Conservation (phyloP, 129 eudicot genomes). For the Chrysanthemum makinoi region DNA sequence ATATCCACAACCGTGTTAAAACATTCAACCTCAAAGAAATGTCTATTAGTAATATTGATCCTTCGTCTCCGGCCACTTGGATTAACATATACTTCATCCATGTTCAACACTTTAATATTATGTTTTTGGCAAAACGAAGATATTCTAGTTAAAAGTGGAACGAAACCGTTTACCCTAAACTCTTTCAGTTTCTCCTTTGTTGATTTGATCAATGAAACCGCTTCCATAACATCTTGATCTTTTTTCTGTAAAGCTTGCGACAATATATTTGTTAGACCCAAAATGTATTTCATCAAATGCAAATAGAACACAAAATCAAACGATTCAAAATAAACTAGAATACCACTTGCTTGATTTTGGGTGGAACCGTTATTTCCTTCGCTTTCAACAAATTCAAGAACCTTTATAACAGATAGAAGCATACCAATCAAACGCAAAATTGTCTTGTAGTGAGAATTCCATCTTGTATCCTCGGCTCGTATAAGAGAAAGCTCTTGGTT, state of each 20-base stretch:
- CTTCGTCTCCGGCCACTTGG: too few relatives aligned
- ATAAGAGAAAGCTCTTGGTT: too few relatives aligned
- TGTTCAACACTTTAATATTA: background rate
- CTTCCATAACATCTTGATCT: too few relatives aligned
- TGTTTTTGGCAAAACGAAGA: background rate
- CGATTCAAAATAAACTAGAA: background rate
- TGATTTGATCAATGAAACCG: background rate
- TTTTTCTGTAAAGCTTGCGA: background rate
- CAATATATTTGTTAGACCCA: background rate
- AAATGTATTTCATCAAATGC: background rate
- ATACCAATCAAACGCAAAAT: too few relatives aligned
- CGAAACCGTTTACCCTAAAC: background rate
- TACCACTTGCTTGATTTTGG: background rate
- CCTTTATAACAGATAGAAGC: background rate
- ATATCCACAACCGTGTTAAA: too few relatives aligned
- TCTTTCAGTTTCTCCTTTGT: background rate
- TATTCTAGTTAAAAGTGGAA: background rate
- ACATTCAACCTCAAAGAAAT: too few relatives aligned
- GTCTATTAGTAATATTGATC: too few relatives aligned
- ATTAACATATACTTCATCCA: background rate
- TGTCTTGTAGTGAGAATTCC: too few relatives aligned
- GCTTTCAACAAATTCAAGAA: background rate
- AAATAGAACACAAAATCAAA: background rate
- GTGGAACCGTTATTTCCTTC: background rate
- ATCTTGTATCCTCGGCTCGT: too few relatives aligned